Base-by-base conservation (phyloP, 805 yeast species). In the Metschnikowia proteae region DNA sequence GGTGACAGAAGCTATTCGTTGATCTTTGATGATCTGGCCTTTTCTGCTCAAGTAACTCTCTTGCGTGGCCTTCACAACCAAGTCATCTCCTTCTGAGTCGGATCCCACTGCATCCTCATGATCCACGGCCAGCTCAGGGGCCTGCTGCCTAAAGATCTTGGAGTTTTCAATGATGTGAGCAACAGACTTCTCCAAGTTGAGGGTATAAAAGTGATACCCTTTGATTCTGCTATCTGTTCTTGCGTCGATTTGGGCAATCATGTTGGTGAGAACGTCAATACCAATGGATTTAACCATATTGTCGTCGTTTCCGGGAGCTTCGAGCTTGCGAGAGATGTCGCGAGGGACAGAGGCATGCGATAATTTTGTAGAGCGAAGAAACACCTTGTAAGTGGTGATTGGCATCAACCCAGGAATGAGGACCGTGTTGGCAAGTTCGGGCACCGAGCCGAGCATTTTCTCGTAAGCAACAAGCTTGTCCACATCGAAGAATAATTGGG, bases 371-470 rank as follows among this genome's bases (percentile, higher is more conserved):
- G 97, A 96, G 60, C 97, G 80, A 50, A 84, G 81, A 64, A 91
- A 91, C 35, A 88, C 80, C 56, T 81, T 80, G 66, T 80, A 88
- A 2, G 96, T 89, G 60, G 89, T 88, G 39, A 91, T 83, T 9
- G 97, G 97, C 88, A 91, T 85, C 56, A 91, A 70, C 0, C 97
- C 97, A 0, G 97, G 97, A 38, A 90, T 76, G 35, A 91, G 70
- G 9, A 86, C 79, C 28, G 85, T 67, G 36, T 74, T 71, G 32
- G 62, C 60, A 47, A 80, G 70, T 37, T 66, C 67, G 0, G 71
- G 66, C 13, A 69, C 56, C 35, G 66, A 58, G 51, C 81, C 74
- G 39, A 84, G 73, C 43, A 70, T 50, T 49, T 68, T 60, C 54
- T 88, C 92, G 66, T 84, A 94, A 2, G 65, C 63, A 26, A 88